Conservation (phyloP, 73 alveolate genomes). For the Tetrahymena elliotti region DNA sequence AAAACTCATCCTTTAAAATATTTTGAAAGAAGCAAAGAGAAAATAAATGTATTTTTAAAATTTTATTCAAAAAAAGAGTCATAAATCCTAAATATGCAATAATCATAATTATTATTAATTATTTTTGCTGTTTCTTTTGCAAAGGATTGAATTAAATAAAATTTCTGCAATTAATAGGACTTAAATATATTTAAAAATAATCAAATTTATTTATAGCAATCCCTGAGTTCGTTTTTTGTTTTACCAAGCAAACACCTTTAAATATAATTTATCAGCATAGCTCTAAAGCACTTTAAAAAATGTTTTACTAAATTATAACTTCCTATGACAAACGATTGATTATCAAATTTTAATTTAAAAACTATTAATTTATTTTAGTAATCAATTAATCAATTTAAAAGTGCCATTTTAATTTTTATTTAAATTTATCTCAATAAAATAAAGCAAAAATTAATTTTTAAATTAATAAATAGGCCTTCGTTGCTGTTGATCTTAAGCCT, state of each 20-base stretch:
- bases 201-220: background rate
- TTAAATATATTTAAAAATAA: background rate
- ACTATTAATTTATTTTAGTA: too few species aligned
- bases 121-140: background rate
- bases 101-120: background rate
- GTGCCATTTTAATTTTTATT: background rate
- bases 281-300: too few species aligned
- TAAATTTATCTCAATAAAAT: background rate
- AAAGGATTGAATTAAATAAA: background rate
- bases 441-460: background rate
- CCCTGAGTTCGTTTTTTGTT: background rate
- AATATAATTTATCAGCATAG: background rate
- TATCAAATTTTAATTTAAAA: too few species aligned
- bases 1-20: background rate
- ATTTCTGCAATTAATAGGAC: background rate
- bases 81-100: background rate
- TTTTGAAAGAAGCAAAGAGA: background rate
- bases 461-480: constrained; percentile 4
- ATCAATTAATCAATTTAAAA: too few species aligned
- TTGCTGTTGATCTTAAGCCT: constrained; percentile 63
- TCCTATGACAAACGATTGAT: too few species aligned
- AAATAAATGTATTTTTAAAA: background rate
- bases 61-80: background rate
- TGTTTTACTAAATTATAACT: too few species aligned
- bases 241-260: background rate